Percentiles rank a stretch among this genome's conserved stretches.
These are phyloP conservation scores for Cardiospermum halicacabum DNA, from an alignment of 345 rosid species.

Conservation along the genomic window DNA sequence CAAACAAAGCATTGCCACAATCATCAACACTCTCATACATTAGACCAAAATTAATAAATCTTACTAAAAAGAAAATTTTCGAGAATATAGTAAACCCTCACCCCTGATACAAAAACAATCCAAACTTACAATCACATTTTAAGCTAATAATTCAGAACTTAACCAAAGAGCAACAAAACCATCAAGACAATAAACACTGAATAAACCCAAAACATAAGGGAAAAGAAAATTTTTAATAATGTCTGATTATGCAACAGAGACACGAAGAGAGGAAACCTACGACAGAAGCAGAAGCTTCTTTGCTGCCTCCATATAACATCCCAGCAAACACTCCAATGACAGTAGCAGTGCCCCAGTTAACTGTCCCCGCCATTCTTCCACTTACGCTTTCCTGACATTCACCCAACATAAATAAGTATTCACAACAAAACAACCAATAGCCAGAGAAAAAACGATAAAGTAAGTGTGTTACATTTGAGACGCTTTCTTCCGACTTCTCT, in stretches of 20 bases:
- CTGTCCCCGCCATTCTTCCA: slow-evolving; percentile 62
- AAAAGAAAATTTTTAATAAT: too few species aligned
- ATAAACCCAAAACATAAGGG: background rate
- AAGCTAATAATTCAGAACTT: background rate
- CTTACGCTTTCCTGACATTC: slow-evolving; percentile 39
- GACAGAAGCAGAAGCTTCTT: slow-evolving; percentile 90
- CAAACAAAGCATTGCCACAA: background rate
- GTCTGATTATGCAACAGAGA: background rate
- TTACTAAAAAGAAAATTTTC: background rate
- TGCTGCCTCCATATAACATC: slow-evolving; percentile 88
- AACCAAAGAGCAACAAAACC: background rate
- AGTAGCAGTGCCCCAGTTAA: slow-evolving; percentile 85
- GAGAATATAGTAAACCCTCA: too few species aligned
- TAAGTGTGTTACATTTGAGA: slow-evolving; percentile 28
- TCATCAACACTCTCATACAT: background rate
- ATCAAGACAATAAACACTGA: background rate
- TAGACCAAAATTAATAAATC: background rate
- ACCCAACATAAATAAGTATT: slow-evolving; percentile 3
- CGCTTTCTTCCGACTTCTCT: slow-evolving; percentile 26
- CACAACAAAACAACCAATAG: background rate
- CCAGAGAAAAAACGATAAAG: background rate
- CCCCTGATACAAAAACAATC: background rate
- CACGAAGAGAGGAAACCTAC: slow-evolving; percentile 35
- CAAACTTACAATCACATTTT: background rate
- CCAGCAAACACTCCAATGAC: slow-evolving; percentile 88